Evolutionary conservation across 495 filamentous ascomycete genomes (phyloP).

Genomic region (Penicillium chermesinum): DNA sequence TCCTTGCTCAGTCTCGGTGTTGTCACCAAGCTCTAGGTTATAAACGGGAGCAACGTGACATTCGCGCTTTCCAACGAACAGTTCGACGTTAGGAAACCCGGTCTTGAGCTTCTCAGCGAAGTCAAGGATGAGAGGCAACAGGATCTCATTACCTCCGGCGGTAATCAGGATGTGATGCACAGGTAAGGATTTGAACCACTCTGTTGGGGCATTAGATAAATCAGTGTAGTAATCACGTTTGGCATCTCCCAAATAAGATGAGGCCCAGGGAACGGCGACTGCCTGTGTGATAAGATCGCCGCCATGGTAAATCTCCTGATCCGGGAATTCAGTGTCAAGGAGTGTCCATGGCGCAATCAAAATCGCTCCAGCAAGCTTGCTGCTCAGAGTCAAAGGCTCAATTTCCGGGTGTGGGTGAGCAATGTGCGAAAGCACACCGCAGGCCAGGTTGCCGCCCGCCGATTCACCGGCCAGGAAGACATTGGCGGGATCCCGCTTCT

Average conservation of each 20-base stretch:
- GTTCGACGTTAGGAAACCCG: conserved; percentile 31
- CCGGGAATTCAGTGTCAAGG: conserved; percentile 39
- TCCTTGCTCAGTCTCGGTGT: conserved; percentile 37
- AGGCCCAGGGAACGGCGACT: conserved; percentile 42
- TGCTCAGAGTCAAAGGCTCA: conserved; percentile 18
- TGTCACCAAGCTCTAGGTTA: conserved; percentile 34
- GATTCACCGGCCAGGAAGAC: conserved; percentile 60
- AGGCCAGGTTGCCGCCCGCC: conserved; percentile 57
- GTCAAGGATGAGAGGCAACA: conserved; percentile 53
- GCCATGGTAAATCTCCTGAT: conserved; percentile 39
- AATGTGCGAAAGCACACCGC: conserved; percentile 55
- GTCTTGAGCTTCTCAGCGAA: conserved; percentile 39
- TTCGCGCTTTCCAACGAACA: conserved; percentile 35
- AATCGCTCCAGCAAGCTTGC: conserved; percentile 41
- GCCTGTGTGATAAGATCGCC: conserved; percentile 47
- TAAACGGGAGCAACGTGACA: conserved; percentile 43
- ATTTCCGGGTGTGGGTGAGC: conserved; percentile 55
- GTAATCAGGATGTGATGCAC: conserved; percentile 49
- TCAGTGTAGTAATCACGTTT: conserved; percentile 52
- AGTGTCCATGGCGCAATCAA: conserved; percentile 56
- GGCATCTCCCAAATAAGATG: conserved; percentile 43
- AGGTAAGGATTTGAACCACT: conserved; percentile 48
- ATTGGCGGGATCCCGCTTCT: conserved; percentile 34
- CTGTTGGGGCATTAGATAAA: conserved; percentile 41
- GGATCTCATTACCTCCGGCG: conserved; percentile 54